Base-by-base conservation (phyloP, 495 filamentous ascomycete genomes). In the Aspergillus nidulans region DNA sequence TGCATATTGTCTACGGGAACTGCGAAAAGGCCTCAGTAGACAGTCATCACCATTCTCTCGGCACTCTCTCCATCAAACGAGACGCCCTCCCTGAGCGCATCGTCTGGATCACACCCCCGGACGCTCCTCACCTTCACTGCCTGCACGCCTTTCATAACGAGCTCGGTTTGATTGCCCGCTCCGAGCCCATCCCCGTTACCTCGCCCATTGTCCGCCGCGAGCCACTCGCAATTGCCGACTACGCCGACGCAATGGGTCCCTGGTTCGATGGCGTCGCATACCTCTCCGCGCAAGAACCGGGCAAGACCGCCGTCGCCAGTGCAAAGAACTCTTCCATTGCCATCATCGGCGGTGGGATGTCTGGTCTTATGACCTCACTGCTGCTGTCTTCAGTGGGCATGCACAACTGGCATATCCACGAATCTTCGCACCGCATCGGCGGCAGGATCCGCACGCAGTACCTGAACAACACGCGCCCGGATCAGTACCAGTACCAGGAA, bases 401-500 rank as follows among this genome's bases (percentile, higher is more conserved):
- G 34, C 69, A 79, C 30, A 73, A 81, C 52, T 81, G 77, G 68
- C 72, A 78, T n/a, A 81, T 83, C 24, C 61, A 69, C n/a, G 80
- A 83, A 53, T 70, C 77, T 0, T 77, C 75, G 1, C 51, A 73
- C 7, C 65, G 79, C 18, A 63, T 83, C 43, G 80, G 79, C 1
- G 79, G 86, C 3, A 75, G 84, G 2, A 80, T 88, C 20, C 80
- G 81, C 52, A 87, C 84, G 4, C 76, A 77, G 39, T 87, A 87
- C 51, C 74, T 88, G 0, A 77, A 80, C 23, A 75, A 77, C 0
- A 67, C 67, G 1, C 45, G 36, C 7, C 82, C 84, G 0, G 80
- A 82, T 21, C 73, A 89, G 15, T 88, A 88, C 54, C 82, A 85
- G 40, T 89, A 89, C 53, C 85, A 88, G 36, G 86, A 89, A 62